These are phyloP conservation scores for Gomphus bonarii DNA, from an alignment of 1,284 basidiomycete species.

Conservation along the genomic window DNA sequence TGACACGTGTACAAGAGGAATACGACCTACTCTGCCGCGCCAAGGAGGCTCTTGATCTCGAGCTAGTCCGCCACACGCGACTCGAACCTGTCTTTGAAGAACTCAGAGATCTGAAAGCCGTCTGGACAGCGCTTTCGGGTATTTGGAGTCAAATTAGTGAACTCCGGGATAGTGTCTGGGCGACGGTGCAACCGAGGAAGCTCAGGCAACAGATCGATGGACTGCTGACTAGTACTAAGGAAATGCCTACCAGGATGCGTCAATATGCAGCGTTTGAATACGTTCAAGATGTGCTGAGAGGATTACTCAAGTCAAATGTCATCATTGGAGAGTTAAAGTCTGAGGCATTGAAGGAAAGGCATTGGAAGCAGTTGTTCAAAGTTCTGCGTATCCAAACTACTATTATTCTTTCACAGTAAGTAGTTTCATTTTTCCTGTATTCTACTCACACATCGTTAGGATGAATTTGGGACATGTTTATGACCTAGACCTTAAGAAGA, in stretches of 20 bases:
- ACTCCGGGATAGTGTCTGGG: constrained; percentile 84
- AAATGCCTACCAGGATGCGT: constrained; percentile 98
- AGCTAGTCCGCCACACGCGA: constrained; percentile 82
- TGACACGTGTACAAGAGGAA: constrained; percentile 85
- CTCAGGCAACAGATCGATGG: constrained; percentile 89
- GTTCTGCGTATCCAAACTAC: constrained; percentile 61
- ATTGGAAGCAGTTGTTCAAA: constrained; percentile 98
- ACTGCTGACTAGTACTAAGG: constrained; percentile 83
- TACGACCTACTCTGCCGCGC: constrained; percentile 90
- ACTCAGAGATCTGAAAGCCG: constrained; percentile 90
- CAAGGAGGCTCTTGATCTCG: constrained; percentile 94
- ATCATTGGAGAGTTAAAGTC: constrained; percentile 91
- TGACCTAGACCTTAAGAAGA: constrained; percentile 91
- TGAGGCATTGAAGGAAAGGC: constrained; percentile 93
- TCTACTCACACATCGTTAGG: constrained; percentile 28
- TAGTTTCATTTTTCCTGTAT: constrained; percentile 11
- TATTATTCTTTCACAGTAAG: constrained; percentile 60
- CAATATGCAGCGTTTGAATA: constrained; percentile 99
- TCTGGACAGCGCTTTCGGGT: constrained; percentile 97
- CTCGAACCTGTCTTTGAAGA: constrained; percentile 93
- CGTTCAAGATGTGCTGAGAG: constrained; percentile 85
- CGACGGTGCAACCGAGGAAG: constrained; percentile 89
- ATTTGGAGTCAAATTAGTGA: constrained; percentile 94
- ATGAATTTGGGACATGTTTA: constrained; percentile 97
- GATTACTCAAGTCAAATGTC: constrained; percentile 82